Percentiles rank a stretch among this genome's conserved stretches.
Conservation (phyloP, 1,284 basidiomycete genomes). For the Papiliotrema terrestris region DNA sequence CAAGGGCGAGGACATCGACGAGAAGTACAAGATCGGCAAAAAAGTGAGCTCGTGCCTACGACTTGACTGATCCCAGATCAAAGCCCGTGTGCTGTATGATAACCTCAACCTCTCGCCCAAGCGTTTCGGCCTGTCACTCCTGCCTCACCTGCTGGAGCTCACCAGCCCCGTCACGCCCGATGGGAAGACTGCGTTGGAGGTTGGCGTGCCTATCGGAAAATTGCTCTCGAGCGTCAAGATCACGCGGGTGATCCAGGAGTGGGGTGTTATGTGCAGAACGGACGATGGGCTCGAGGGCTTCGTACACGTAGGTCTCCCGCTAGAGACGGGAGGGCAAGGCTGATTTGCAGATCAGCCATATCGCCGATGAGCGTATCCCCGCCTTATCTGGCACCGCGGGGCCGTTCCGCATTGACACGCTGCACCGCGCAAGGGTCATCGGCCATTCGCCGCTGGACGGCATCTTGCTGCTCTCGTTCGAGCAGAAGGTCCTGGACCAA, state of each 20-base stretch:
- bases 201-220: constrained; percentile 69
- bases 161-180: constrained; percentile 42
- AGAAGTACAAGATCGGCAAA: constrained; percentile 70
- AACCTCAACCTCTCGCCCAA: constrained; percentile 66
- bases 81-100: constrained; percentile 82
- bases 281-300: constrained; percentile 68
- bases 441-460: constrained; percentile 87
- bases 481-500: constrained; percentile 77
- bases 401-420: constrained; percentile 71
- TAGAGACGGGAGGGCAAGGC: background rate
- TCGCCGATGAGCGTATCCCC: constrained; percentile 84
- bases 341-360: constrained; percentile 74
- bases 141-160: constrained; percentile 67
- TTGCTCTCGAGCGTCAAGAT: constrained; percentile 70
- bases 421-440: constrained; percentile 83
- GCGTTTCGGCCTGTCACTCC: constrained; percentile 73
- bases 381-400: constrained; percentile 67
- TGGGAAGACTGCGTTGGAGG: constrained; percentile 50
- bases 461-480: constrained; percentile 78
- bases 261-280: constrained; percentile 71
- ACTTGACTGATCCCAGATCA: constrained; percentile 52
- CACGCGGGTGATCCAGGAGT: constrained; percentile 69
- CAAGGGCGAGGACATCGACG: constrained; percentile 51
- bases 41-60: constrained; percentile 52
- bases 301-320: constrained; percentile 64